These are phyloP conservation scores for Nasturtium officinale DNA, from an alignment of 345 rosid species.

Conservation along the genomic window DNA sequence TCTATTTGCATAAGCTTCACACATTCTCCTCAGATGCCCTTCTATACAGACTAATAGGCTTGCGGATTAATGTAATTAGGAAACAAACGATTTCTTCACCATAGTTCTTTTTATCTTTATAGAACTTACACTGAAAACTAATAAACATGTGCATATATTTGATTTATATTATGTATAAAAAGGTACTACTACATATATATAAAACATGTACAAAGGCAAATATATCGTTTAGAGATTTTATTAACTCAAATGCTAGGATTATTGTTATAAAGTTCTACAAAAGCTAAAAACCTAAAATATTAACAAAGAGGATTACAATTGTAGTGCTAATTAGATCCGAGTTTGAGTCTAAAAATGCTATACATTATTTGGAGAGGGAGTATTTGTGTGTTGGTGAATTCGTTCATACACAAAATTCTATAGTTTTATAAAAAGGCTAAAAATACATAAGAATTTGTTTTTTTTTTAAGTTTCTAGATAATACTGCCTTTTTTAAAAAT, in stretches of 20 bases:
- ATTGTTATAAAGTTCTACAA: not conserved
- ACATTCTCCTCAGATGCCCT: constrained; percentile 39
- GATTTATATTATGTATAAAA: too few relatives aligned
- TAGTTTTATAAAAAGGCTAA: too few relatives aligned
- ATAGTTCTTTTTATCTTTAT: not conserved
- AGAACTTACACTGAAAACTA: not conserved
- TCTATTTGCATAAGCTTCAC: constrained; percentile 44
- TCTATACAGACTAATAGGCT: not conserved
- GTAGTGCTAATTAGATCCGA: not conserved
- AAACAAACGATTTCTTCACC: not conserved
- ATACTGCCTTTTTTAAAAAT: not conserved
- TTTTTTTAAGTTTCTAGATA: too few relatives aligned
- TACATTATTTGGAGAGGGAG: not conserved
- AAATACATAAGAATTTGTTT: too few relatives aligned
- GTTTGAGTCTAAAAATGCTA: not conserved
- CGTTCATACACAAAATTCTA: not conserved
- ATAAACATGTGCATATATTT: not conserved
- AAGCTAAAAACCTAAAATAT: not conserved
- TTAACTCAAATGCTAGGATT: not conserved
- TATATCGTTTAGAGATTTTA: not conserved
- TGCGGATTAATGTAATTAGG: not conserved
- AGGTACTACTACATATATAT: not conserved
- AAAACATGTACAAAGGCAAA: not conserved
- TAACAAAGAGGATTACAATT: not conserved
- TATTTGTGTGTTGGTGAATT: not conserved